phyloP scores from a whole-genome alignment of 768 basidiomycete genomes.

The Cyclocybe aegerita region DNA sequence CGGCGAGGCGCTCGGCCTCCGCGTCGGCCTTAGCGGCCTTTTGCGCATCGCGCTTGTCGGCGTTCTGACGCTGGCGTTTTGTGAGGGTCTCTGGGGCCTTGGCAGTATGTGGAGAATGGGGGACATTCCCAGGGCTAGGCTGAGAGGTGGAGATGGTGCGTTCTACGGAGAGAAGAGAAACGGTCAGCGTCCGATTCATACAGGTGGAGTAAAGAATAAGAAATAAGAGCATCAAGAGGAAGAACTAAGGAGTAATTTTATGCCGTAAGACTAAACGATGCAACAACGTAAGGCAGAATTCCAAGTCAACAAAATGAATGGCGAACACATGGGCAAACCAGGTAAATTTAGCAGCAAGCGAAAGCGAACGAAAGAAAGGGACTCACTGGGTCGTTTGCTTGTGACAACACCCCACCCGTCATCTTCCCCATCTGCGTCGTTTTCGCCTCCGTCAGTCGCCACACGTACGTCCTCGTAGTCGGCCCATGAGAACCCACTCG shows the following conservation, averaged over 20 bases:
- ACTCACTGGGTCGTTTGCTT: constrained; percentile 48
- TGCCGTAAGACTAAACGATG: too few species aligned
- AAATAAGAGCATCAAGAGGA: too few species aligned
- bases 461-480: constrained; percentile 71
- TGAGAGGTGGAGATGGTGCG: constrained; percentile 6
- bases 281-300: too few species aligned
- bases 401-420: constrained; percentile 81
- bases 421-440: constrained; percentile 69
- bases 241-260: too few species aligned
- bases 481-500: constrained; percentile 68
- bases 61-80: constrained; percentile 73
- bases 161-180: constrained; percentile 8
- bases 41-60: constrained; percentile 51
- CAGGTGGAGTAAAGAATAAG: too few species aligned
- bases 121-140: background rate
- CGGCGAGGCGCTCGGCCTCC: constrained; percentile 49
- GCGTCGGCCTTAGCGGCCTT: constrained; percentile 58
- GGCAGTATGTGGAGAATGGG: constrained; percentile 12
- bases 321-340: background rate
- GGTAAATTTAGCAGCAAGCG: background rate
- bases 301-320: too few species aligned
- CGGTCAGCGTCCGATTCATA: too few species aligned
- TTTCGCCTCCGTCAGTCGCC: constrained; percentile 37
- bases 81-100: constrained; percentile 48
- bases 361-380: background rate